These are phyloP conservation scores for Pharus latifolius DNA, from an alignment of 176 grass and related monocot genomes.

Conservation along the genomic window DNA sequence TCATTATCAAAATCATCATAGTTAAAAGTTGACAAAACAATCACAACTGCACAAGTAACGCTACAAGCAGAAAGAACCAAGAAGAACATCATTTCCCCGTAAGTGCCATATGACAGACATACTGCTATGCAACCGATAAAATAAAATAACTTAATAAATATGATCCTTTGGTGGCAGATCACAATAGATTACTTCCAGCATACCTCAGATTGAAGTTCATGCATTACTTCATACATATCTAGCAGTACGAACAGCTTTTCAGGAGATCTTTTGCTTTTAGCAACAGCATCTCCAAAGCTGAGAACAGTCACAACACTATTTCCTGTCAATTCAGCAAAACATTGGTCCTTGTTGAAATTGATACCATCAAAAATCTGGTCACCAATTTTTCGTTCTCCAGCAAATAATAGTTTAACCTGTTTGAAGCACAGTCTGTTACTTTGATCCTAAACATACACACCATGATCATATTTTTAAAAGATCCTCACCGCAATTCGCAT, in stretches of 20 bases:
- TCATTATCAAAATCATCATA: background rate
- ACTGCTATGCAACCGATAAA: background rate
- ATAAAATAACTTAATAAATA: background rate
- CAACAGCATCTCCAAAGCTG: constrained; percentile 94
- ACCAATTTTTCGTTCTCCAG: constrained; percentile 79
- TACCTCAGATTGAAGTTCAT: constrained; percentile 85
- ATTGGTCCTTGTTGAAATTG: constrained; percentile 61
- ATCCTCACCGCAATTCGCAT: constrained; percentile 78
- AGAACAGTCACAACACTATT: constrained; percentile 71
- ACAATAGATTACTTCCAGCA: background rate
- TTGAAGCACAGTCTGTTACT: constrained; percentile 13
- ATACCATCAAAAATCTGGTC: constrained; percentile 77
- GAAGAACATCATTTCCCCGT: background rate
- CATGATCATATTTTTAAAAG: background rate
- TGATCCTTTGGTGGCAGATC: background rate
- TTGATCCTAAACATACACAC: background rate
- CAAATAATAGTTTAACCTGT: constrained; percentile 81
- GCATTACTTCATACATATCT: constrained; percentile 97
- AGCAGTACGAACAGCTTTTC: constrained; percentile 93
- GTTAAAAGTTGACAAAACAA: constrained; percentile 4
- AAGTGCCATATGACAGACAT: background rate
- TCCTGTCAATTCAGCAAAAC: constrained; percentile 73
- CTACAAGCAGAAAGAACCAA: constrained; percentile 1
- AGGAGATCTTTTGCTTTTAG: constrained; percentile 90
- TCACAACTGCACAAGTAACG: background rate